These are phyloP conservation scores for Ambrosia trifida DNA, from an alignment of 129 eudicot genomes.

Conservation along the genomic window DNA sequence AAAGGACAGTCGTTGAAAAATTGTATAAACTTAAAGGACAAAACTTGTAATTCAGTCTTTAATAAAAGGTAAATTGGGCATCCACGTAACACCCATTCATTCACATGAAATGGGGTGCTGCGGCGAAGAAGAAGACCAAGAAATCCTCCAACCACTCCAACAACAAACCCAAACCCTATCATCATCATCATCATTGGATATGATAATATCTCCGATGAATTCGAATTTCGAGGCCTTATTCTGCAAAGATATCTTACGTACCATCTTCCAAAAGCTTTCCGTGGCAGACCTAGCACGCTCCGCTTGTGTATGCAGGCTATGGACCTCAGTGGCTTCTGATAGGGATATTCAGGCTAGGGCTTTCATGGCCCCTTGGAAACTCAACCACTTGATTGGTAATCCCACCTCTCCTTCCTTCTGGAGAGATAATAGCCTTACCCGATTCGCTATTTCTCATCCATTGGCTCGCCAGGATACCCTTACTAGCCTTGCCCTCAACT, in stretches of 20 bases:
- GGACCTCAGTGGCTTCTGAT: slow-evolving; percentile 77
- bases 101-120: slow-evolving; percentile 48
- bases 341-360: slow-evolving; percentile 62
- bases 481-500: slow-evolving; percentile 90
- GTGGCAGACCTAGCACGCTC: slow-evolving; percentile 70
- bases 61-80: neutral
- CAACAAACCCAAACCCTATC: slow-evolving; percentile 31
- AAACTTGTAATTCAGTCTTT: no score
- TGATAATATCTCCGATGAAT: slow-evolving; percentile 68
- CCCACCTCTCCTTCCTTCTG: slow-evolving; percentile 81
- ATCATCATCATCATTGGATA: slow-evolving; percentile 25
- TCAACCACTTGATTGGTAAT: slow-evolving; percentile 60
- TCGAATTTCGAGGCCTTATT: slow-evolving; percentile 66
- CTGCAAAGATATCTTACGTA: slow-evolving; percentile 57
- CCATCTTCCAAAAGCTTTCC: slow-evolving; percentile 72
- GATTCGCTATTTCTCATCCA: slow-evolving; percentile 82
- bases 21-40: no score
- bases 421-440: slow-evolving; percentile 60
- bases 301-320: slow-evolving; percentile 72
- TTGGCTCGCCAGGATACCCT: slow-evolving; percentile 58
- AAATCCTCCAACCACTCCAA: slow-evolving; percentile 46
- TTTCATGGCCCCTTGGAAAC: slow-evolving; percentile 71
- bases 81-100: slow-evolving; percentile 18
- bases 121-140: slow-evolving; percentile 56
- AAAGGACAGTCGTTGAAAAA: no score